Evolutionary conservation across 2,329 filamentous ascomycete species (phyloP), one percentile per base, ranked within the genome.

Genomic region (Byssoonygena ceratinophila): DNA sequence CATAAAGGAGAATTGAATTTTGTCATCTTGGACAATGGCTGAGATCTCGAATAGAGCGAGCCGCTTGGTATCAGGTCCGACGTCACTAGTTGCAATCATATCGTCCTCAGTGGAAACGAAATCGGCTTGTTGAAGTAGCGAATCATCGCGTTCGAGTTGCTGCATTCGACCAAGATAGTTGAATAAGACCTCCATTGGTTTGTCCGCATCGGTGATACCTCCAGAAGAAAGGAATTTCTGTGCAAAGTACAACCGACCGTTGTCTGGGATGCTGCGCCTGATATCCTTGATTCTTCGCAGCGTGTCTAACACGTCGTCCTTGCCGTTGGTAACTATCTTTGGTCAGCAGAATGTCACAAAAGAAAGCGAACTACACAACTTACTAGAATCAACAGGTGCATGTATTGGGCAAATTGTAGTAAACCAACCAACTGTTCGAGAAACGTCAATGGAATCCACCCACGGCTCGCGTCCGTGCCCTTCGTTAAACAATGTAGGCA

Each of bases 21-120:
- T 63, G 0, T 71, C 73, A 37, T 72, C 68, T 16, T 72, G 66
- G 3, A 77, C 66, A 22, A 75, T 71, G 0, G 75, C 74, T 0
- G 73, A 72, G 2, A 77, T 69, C 53, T 78, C 76, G 46, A 78
- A 73, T 0, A 78, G 68, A 1, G 71, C 71, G 55, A 75, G 73
- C 2, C 73, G 67, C 29, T 66, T 64, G 1, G 72, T 73, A 29
- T 68, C 58, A 8, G 67, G 62, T 1, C 73, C 72, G 57, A 74
- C 70, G 54, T 75, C 73, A 7, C 70, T 68, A 8, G 68, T 68
- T 7, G 66, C 41, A n/a, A 59, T 59, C 20, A 64, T 62, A 16
- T 32, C 66, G 63, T 63, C 58, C 4, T 65, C 60, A 20, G 57
- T 58, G 44, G 63, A 59, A 31, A 63, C 63, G 1, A 54, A 66